Base-by-base conservation (phyloP, 345 rosid species). In the Pugionium dolabratum region DNA sequence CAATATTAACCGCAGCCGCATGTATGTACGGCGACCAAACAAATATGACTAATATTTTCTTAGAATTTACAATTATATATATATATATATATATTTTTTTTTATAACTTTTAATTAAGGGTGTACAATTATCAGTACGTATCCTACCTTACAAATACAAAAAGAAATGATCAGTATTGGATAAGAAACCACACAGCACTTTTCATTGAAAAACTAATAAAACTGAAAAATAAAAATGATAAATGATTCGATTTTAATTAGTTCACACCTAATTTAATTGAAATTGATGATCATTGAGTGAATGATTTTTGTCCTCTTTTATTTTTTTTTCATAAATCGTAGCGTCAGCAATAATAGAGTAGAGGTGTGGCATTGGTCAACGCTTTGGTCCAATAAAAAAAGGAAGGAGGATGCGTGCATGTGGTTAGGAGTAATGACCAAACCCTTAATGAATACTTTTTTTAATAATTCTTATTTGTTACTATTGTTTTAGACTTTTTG, bases 341-440 rank as follows among this genome's bases (percentile, higher is more conserved):
- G 48, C 18, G 30, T 43, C 62, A 54, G 49, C 55, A 54, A 54
- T 70, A 54, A 54, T 54, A 54, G 35, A 62, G 32, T 42, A 4
- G 61, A 52, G 28, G 34, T 28, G 34, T 28, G 26, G 62, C 29
- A 8, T 3, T 11, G 29, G 63, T 70, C 75, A 70, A 62, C 69
- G 2, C 75, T 70, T 53, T 40, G 11, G 42, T 30, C 62, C 68
- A 70, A 37, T 45, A 53, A 54, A 69, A 26, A 34, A 18, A 18
- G 11, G 40, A 7, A 42, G 60, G 73, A 52, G 26, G 60, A 11
- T 53, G 33, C 61, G 54, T 43, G 67, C 67, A 61, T 70, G 61
- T 70, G 74, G 74, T 45, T 48, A 54, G 18, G 9, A 43, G 43
- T 59, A 59, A 42, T 49, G 64, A 49, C 59, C 59, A 32, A 68